Evolutionary conservation across 2,329 filamentous ascomycete species (phyloP), one percentile per base, ranked within the genome.

Genomic region (Chrysoporthe austroafricana): DNA sequence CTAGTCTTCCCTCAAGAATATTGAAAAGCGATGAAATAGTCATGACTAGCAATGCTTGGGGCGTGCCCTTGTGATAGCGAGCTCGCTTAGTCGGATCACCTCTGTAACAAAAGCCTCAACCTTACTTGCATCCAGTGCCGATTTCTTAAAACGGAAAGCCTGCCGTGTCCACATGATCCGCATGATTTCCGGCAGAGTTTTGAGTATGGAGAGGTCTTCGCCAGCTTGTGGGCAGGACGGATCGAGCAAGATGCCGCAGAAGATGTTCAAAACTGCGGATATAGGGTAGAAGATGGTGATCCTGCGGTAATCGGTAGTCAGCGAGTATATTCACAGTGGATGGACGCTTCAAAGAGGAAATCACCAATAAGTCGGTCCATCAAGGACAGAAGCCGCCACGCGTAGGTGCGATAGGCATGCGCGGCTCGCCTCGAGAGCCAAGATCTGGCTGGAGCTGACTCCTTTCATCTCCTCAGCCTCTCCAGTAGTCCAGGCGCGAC

Each of bases 241-340:
- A 44, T 84, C 77, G 36, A 80, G 76, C 0, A 88, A 75, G 43
- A 88, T 80, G 68, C 83, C 85, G 76, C 83, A 85, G 71, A 88
- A 88, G 0, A 88, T 77, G 1, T 79, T 81, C 64, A 87, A 76
- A 18, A 86, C 76, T 1, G 86, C 85, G 0, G 83, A 82, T 63
- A 86, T 82, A 1, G 86, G 85, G 65, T 88, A 88, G 71, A 86
- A 88, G 2, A 86, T 77, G 4, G 87, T 73, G 16, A 82, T 74
- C 84, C 86, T 87, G 50, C 46, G 46, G n/a, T 26, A 26, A 26
- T 26, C 26, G 26, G 26, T 26, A 26, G 26, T 26, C 26, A 26
- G 26, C 26, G 26, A 26, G 26, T 26, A 26, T 26, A 26, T 26
- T 26, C 26, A 26, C 26, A 26, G 26, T 26, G 26, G 26, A 26